A percentile compares a stretch with the other conserved stretches of the same genome.
phyloP scores from a whole-genome alignment of 805 yeast species.

The Metschnikowia amazonensis region DNA sequence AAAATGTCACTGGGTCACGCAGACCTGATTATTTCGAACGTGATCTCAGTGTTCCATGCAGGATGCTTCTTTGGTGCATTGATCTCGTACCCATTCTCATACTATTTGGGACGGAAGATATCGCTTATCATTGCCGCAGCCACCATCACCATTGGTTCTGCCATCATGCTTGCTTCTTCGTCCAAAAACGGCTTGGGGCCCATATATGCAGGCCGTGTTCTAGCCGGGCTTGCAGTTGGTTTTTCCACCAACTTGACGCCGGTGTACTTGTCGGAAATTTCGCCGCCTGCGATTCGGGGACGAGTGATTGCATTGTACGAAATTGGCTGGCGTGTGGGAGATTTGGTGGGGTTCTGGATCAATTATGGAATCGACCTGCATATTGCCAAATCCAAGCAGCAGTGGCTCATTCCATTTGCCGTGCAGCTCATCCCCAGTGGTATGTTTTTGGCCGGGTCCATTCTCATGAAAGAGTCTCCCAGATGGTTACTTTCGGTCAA shows the following conservation, averaged over 20 bases:
- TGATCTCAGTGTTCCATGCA: constrained; percentile 38
- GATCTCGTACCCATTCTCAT: constrained; percentile 34
- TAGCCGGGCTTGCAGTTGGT: constrained; percentile 37
- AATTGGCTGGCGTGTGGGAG: constrained; percentile 39
- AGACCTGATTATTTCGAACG: constrained; percentile 26
- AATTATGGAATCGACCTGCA: constrained; percentile 31
- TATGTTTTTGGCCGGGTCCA: constrained; percentile 29
- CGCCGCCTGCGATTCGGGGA: constrained; percentile 37
- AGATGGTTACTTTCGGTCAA: constrained; percentile 35
- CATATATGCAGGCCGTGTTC: constrained; percentile 34
- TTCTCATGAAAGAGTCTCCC: constrained; percentile 34
- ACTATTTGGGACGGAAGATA: constrained; percentile 31
- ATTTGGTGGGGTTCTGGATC: constrained; percentile 39
- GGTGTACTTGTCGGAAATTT: constrained; percentile 32
- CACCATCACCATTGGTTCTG: constrained; percentile 34
- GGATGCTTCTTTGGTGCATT: constrained; percentile 41
- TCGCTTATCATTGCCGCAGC: constrained; percentile 31
- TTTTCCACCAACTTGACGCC: constrained; percentile 36
- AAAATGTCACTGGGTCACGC: constrained; percentile 20
- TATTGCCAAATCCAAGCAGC: constrained; percentile 24
- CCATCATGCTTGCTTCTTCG: constrained; percentile 33
- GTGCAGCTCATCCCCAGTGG: constrained; percentile 37
- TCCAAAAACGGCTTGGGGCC: constrained; percentile 30
- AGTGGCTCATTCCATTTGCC: constrained; percentile 41
- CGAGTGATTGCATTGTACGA: constrained; percentile 31